Evolutionary conservation across 75 land plant genomes (phyloP).

Genomic region (Adiantum capillusveneris): DNA sequence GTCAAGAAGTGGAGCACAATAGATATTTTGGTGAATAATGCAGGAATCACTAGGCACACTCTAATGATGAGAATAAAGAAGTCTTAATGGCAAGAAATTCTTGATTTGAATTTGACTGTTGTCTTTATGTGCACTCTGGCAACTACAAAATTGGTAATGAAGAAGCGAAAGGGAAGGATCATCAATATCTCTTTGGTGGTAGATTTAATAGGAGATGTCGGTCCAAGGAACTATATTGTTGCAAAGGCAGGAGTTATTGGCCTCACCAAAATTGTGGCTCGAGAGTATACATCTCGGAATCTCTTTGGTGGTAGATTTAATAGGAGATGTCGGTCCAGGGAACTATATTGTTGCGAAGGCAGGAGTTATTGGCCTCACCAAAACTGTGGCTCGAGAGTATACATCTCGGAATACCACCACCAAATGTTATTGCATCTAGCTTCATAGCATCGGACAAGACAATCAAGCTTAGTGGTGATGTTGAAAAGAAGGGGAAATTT

Average conservation of each 20-base stretch:
- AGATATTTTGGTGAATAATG: constrained; percentile 85
- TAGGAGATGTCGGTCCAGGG: too few species aligned
- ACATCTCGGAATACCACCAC: too few species aligned
- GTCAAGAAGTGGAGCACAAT: constrained; percentile 89
- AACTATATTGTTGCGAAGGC: too few species aligned
- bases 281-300: constrained; percentile 79
- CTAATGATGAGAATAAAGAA: constrained; percentile 95
- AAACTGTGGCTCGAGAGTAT: too few species aligned
- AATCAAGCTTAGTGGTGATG: constrained; percentile 68
- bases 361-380: too few species aligned
- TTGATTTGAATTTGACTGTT: constrained; percentile 91
- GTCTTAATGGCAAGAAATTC: constrained; percentile 95
- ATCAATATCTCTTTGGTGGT: constrained; percentile 93
- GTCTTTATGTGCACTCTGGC: constrained; percentile 96
- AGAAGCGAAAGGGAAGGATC: constrained; percentile 92
- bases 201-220: constrained; percentile 79
- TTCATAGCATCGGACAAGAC: constrained; percentile 99
- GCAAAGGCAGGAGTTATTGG: constrained; percentile 99
- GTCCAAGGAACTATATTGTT: constrained; percentile 95
- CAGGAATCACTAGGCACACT: constrained; percentile 89
- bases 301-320: constrained; percentile 45
- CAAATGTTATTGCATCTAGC: constrained; percentile 95
- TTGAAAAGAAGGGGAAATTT: constrained; percentile 86
- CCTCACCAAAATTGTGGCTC: constrained; percentile 79
- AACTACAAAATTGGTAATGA: constrained; percentile 95